Percentiles rank a stretch among this genome's conserved stretches.
phyloP scores from a whole-genome alignment of 495 filamentous ascomycete species.

The Entonaema liquescens region DNA sequence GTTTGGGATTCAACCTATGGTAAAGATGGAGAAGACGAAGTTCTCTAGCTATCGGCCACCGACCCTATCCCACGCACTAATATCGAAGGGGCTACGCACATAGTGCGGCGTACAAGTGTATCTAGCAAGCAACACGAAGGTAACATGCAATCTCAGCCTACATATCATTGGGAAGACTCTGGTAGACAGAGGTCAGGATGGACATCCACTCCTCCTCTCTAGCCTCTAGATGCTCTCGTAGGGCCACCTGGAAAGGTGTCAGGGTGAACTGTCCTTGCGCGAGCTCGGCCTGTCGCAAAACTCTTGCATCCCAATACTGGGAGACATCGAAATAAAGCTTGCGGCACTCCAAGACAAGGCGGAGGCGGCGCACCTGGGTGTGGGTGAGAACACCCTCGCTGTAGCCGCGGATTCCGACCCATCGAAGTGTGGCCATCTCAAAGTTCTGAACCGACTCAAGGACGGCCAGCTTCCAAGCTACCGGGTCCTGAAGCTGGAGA shows the following conservation, averaged over 20 bases:
- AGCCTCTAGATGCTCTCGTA: background rate
- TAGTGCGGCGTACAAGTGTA: background rate
- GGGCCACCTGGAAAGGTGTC: background rate
- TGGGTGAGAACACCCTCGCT: background rate
- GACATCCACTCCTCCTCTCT: background rate
- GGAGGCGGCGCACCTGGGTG: background rate
- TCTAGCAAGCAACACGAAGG: background rate
- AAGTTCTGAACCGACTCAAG: background rate
- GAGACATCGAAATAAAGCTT: background rate
- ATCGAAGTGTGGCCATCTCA: background rate
- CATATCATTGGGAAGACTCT: background rate
- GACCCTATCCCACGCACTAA: background rate
- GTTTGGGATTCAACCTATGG: background rate
- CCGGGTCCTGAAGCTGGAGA: background rate
- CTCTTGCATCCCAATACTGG: background rate
- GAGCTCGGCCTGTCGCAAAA: background rate
- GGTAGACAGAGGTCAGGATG: background rate
- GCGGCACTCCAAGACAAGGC: background rate
- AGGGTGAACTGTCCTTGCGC: background rate
- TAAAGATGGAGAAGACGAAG: background rate
- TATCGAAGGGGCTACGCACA: background rate
- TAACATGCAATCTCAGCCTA: background rate
- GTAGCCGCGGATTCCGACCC: background rate
- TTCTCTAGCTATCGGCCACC: background rate
- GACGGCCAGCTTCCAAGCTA: background rate